phyloP scores from a whole-genome alignment of 805 yeast genomes.

The Candida schatavii region DNA sequence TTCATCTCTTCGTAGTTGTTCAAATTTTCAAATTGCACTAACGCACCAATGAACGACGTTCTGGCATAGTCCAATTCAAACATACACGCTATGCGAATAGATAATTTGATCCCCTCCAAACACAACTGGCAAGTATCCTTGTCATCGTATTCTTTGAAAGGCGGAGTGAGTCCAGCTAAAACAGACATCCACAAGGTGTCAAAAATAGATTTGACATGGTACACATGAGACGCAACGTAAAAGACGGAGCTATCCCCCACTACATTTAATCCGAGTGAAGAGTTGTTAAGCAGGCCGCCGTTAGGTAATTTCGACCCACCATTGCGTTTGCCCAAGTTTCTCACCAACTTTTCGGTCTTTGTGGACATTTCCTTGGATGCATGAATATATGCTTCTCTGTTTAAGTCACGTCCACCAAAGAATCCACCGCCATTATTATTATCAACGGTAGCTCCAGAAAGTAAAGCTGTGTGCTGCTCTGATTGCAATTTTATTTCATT shows the following conservation, averaged over 20 bases:
- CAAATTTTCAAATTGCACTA: constrained; percentile 81
- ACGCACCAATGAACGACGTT: constrained; percentile 84
- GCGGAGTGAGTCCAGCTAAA: constrained; percentile 90
- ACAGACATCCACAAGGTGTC: constrained; percentile 97
- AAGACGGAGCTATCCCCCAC: constrained; percentile 41
- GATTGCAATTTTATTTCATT: constrained; percentile 89
- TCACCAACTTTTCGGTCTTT: constrained; percentile 83
- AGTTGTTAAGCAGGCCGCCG: constrained; percentile 29
- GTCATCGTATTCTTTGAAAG: constrained; percentile 86
- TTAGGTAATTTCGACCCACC: constrained; percentile 26
- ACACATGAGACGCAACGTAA: constrained; percentile 81
- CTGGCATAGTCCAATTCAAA: constrained; percentile 83
- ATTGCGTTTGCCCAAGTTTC: constrained; percentile 54
- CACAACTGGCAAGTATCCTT: constrained; percentile 64
- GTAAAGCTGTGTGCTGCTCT: constrained; percentile 89
- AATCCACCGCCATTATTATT: constrained; percentile 42
- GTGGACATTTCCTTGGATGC: constrained; percentile 90
- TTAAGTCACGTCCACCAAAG: constrained; percentile 66
- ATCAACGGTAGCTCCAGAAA: constrained; percentile 55
- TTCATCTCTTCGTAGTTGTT: constrained; percentile 76
- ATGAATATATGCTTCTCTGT: constrained; percentile 82
- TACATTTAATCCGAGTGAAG: constrained; percentile 3
- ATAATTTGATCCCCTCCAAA: constrained; percentile 80
- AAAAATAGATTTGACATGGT: constrained; percentile 89
- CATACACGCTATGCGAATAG: constrained; percentile 79